Evolutionary conservation across 148 eudicot genomes (phyloP).

Genomic region (Rhododendron molle): DNA sequence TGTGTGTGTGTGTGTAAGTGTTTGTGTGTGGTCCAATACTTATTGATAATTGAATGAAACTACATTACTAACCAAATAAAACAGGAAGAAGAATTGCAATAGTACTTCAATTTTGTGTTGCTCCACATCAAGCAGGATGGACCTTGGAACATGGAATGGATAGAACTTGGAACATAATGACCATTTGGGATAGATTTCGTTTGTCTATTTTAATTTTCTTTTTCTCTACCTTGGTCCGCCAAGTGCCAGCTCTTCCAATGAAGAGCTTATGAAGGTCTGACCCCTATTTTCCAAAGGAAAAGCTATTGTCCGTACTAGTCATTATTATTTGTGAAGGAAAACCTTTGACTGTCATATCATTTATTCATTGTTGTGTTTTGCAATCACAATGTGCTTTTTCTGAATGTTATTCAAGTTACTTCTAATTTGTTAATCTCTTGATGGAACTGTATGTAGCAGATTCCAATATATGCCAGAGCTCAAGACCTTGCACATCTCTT

Average conservation of each 20-base stretch:
- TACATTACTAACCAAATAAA: background rate
- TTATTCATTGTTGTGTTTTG: background rate
- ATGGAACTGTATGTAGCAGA: conserved; percentile 32
- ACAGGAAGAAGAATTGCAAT: background rate
- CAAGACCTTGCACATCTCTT: conserved; percentile 74
- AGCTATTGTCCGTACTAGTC: background rate
- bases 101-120: background rate
- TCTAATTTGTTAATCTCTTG: background rate
- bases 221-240: background rate
- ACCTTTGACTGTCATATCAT: background rate
- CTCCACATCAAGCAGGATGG: background rate
- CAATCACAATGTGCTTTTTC: background rate
- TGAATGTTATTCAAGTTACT: background rate
- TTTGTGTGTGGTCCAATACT: too few species aligned
- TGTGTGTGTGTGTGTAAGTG: too few species aligned
- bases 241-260: background rate
- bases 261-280: background rate
- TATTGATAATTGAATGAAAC: background rate
- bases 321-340: background rate
- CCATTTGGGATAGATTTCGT: background rate
- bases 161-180: background rate
- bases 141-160: background rate
- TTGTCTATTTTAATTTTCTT: too few species aligned
- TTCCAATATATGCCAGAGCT: conserved; percentile 89
- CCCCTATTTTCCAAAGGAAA: background rate